A percentile compares a stretch with the other conserved stretches of the same genome.
Conservation (phyloP, 805 yeast species). For the Candida lessepsii region DNA sequence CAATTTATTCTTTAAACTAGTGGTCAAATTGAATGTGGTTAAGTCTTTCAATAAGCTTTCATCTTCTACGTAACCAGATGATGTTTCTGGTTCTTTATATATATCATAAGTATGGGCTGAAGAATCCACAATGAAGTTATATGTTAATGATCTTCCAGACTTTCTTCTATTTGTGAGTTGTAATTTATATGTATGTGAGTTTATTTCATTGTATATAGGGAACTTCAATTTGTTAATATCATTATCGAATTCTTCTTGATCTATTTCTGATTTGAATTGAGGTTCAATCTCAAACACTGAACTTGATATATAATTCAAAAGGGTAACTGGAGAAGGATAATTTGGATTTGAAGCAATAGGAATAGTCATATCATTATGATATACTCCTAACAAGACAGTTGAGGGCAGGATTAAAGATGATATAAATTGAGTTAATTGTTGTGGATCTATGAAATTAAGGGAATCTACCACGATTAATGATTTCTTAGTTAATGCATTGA, state of each 20-base stretch:
- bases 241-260: constrained; percentile 49
- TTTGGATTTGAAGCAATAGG: constrained; percentile 25
- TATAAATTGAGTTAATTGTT: constrained; percentile 49
- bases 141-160: constrained; percentile 74
- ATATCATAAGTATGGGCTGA: constrained; percentile 41
- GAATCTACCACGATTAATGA: constrained; percentile 51
- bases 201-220: constrained; percentile 46
- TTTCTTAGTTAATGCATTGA: constrained; percentile 8
- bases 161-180: constrained; percentile 69
- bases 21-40: constrained; percentile 84
- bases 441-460: constrained; percentile 54
- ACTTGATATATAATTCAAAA: constrained; percentile 72
- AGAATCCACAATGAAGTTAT: constrained; percentile 54
- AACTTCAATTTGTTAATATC: constrained; percentile 40
- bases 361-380: constrained; percentile 28
- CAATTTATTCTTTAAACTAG: constrained; percentile 68
- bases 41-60: constrained; percentile 62
- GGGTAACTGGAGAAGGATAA: constrained; percentile 52
- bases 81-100: constrained; percentile 21
- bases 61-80: constrained; percentile 32
- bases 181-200: constrained; percentile 46
- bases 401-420: constrained; percentile 42
- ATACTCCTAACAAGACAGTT: constrained; percentile 33
- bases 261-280: constrained; percentile 22
- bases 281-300: constrained; percentile 66